Evolutionary conservation across 352 stramenopile genomes (phyloP), one percentile per base, ranked within the genome.

Genomic region (Pythium aristosporum): DNA sequence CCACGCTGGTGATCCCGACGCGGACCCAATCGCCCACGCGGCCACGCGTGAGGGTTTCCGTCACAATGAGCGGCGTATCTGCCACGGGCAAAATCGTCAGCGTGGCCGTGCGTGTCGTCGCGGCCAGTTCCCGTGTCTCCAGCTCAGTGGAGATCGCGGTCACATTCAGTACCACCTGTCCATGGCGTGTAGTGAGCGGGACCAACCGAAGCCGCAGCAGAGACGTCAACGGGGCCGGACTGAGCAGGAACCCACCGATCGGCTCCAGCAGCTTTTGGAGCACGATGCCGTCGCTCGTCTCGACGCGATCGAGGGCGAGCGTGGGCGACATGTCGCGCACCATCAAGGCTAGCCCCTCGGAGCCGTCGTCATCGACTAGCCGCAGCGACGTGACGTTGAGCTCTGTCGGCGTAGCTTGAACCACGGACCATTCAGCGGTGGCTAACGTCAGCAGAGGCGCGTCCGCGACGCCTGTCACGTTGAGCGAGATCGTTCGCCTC

Each of bases 71-170:
- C 1, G 79, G 75, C 10, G 52, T 61, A 30, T 86, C 79, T 6
- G 77, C 75, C 1, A 79, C 68, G 3, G 79, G 75, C 11, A 77
- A 23, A 18, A 83, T 69, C 13, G 47, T 77, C n/a, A 86, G 34
- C 7, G 25, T 15, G 0, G 77, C 67, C 2, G 8, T 68, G 3
- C 49, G 42, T 0, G 52, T 69, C 2, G 61, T 76, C n/a, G 56
- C 53, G 1, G 64, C 61, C 15, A 63, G 57, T 9, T 68, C 53
- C 0, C 66, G 63, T 13, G 63, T 77, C 18, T 60, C 68, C 0
- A 18, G 55, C 36, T 88, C 79, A 3, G 57, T 78, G 13, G 77
- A 67, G 9, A 81, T 71, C 10, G 73, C 75, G 5, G 53, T 65
- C 8, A 86, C 30, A 12, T 72, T 57, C 23, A 88, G 54, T 10